Percentiles rank a stretch among this genome's conserved stretches.
These are phyloP conservation scores for Acacia melanoxylon DNA, from an alignment of 306 rosid species.

Conservation along the genomic window DNA sequence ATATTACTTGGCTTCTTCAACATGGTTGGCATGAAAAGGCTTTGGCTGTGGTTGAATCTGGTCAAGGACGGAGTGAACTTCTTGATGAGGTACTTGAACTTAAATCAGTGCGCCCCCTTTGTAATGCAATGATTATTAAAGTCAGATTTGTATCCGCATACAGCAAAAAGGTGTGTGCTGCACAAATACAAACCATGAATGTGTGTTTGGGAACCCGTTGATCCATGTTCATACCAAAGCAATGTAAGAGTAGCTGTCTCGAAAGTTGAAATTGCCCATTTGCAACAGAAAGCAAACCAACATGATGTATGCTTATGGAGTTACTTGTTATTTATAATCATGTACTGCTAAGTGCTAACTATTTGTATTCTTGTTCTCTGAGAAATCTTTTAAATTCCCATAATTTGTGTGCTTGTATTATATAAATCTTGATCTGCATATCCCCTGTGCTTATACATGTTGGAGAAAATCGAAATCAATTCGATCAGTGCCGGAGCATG, in stretches of 20 bases:
- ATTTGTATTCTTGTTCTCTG: conserved; percentile 5
- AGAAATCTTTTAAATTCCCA: background rate
- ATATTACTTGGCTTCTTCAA: conserved; percentile 78
- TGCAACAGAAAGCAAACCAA: background rate
- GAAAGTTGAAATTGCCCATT: background rate
- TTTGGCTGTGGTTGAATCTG: conserved; percentile 30
- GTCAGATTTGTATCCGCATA: background rate
- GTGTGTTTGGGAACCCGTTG: background rate
- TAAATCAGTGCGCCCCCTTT: background rate
- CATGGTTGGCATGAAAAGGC: conserved; percentile 80
- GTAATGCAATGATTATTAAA: background rate
- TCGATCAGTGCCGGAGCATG: conserved; percentile 17
- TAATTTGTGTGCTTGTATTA: background rate
- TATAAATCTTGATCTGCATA: background rate
- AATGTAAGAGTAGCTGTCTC: background rate
- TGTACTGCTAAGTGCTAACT: conserved; percentile 1
- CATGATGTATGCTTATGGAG: background rate
- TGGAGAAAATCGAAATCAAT: conserved; percentile 21
- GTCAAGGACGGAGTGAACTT: conserved; percentile 76
- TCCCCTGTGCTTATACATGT: conserved; percentile 2
- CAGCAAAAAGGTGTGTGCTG: background rate
- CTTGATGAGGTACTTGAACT: conserved; percentile 62
- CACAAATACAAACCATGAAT: background rate
- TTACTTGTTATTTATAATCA: background rate
- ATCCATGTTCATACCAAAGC: background rate